Evolutionary conservation across 2,329 filamentous ascomycete species (phyloP), one percentile per base, ranked within the genome.

Genomic region (Fusarium bactridioides): DNA sequence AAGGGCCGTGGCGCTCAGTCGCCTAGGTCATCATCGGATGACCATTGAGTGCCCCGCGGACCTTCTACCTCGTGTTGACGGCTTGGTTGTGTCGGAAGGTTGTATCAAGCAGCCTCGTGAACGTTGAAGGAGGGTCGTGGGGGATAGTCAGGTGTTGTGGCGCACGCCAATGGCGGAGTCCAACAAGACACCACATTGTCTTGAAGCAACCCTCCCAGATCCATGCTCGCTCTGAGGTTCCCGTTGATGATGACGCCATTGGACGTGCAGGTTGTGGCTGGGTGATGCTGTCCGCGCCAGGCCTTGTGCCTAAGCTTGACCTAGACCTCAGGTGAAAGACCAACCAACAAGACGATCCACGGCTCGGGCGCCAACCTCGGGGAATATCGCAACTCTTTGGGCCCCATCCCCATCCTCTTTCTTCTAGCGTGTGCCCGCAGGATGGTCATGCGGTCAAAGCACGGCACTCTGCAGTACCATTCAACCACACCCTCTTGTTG

Each of bases 121-220:
- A 75, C 71, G 69, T 44, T 13, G 54, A 59, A 74, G 76, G 77
- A 77, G 79, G 77, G 74, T 75, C 75, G 73, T 66, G 70, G 67
- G 75, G 74, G 69, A 65, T 69, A 72, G 81, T 84, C 82, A 83
- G 78, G 80, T 83, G 82, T 61, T 78, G 76, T 77, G 77, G 73
- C 78, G 75, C 74, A 78, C 68, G 63, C 82, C 82, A 83, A 84
- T 84, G 70, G 79, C 31, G n/a, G 54, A 38, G 21, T 23, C 21
- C 40, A 41, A 50, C 67, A 37, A 65, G 60, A 61, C 77, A 79
- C 77, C 77, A 76, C 67, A 53, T 63, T 58, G 13, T 48, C 33
- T 43, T 35, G 29, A 56, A n/a, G 51, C 61, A 67, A 37, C 74
- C 73, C 61, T 70, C 56, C 61, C 60, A 56, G 48, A 44, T 59